Evolutionary conservation across 805 yeast species (phyloP), one percentile per base, ranked within the genome.

Genomic region (Teunomyces barrocoloradensis): DNA sequence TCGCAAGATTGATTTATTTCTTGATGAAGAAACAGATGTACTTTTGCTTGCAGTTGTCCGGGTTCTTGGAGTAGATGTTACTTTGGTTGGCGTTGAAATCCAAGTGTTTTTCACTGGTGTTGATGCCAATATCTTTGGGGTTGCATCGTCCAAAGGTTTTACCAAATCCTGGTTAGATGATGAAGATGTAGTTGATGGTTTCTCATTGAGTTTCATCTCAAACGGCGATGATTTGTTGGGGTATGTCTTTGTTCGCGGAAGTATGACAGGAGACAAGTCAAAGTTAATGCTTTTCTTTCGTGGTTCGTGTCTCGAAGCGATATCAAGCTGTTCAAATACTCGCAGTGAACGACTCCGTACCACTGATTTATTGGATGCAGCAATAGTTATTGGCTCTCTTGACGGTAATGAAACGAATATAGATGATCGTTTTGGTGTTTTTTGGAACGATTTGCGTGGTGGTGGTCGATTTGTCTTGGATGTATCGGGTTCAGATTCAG

Each of bases 321-420:
- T 39, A 37, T 53, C 56, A 10, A 49, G 36, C 25, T 47, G 48
- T 21, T 55, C 55, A 40, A 51, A 55, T 13, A 54, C 53, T 34
- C 59, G 46, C 60, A 57, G 59, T 9, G 59, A 50, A n/a, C 55
- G 28, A 27, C 49, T 53, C 23, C 37, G 35, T 4, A 46, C 37
- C 11, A 41, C 36, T 3, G 52, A 28, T 30, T 48, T 47, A 10
- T 45, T 27, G 13, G 49, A 39, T 13, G 44, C 7, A 15, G 43
- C 46, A 21, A 50, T 59, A 13, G 63, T 55, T 15, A 71, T 59
- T 4, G 77, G 77, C 35, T 69, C 74, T 38, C 73, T 53, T 6
- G 71, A 56, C 1, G 77, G 77, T 15, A 71, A 50, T 0, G 73
- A 56, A 1, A 68, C 71, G 47, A 65, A 71, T 4, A 64, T 59